These are phyloP conservation scores for Cyclospora cayetanensis DNA, from an alignment of 169 alveolate genomes.

Conservation along the genomic window DNA sequence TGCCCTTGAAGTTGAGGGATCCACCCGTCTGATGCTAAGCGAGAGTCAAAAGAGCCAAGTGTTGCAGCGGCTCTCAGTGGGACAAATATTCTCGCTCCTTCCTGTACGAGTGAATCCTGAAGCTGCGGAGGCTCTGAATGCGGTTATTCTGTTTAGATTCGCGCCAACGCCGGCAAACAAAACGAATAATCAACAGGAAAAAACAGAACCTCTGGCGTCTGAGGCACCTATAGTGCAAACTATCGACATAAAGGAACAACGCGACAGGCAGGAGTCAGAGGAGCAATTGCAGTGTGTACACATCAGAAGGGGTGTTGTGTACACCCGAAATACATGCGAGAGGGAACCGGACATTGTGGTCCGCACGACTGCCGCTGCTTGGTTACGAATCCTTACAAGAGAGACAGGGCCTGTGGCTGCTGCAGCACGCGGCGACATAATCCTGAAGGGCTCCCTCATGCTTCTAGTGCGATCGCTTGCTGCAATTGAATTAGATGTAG, in stretches of 20 bases:
- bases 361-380: background rate
- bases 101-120: constrained; percentile 45
- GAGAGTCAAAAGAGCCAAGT: constrained; percentile 48
- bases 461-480: constrained; percentile 22
- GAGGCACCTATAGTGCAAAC: too few species aligned
- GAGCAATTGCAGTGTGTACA: constrained; percentile 59
- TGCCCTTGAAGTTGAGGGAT: constrained; percentile 47
- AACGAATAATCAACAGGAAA: too few species aligned
- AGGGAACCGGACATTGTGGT: constrained; percentile 9
- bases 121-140: background rate
- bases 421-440: constrained; percentile 26
- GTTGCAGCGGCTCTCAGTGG: constrained; percentile 19
- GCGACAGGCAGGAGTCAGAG: background rate
- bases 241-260: too few species aligned
- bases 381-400: constrained; percentile 29
- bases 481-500: constrained; percentile 18
- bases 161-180: background rate
- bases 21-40: background rate
- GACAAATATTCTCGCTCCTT: constrained; percentile 18
- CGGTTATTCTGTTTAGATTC: background rate
- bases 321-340: constrained; percentile 6
- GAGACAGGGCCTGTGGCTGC: constrained; percentile 32
- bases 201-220: too few species aligned
- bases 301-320: constrained; percentile 20
- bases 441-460: constrained; percentile 8